Percentiles rank a stretch among this genome's conserved stretches.
phyloP scores from a whole-genome alignment of 1,284 basidiomycete genomes.

The Phellinidium pouzarii region DNA sequence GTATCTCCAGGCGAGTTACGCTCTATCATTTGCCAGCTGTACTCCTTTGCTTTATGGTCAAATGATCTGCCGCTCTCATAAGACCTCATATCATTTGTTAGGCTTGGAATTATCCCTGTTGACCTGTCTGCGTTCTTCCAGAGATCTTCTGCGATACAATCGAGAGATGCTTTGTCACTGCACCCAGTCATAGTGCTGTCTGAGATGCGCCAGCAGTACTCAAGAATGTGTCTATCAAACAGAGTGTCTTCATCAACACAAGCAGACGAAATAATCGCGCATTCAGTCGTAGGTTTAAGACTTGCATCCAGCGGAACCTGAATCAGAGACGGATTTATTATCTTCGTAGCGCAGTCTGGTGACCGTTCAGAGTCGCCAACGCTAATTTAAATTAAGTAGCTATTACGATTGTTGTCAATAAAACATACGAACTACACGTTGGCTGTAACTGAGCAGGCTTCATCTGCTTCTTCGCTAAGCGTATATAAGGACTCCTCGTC shows the following conservation, averaged over 20 bases:
- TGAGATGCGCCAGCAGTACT: conserved; percentile 9
- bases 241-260: neutral
- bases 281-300: neutral
- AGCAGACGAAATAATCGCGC: neutral
- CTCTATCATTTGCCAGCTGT: conserved; percentile 11
- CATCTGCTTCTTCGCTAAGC: neutral
- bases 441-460: neutral
- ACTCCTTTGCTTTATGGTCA: conserved; percentile 10
- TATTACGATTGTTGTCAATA: neutral
- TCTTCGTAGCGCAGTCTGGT: neutral
- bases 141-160: no score
- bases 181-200: neutral
- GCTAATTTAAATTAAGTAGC: neutral
- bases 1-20: neutral
- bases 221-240: conserved; percentile 6
- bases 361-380: neutral
- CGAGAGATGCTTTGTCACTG: neutral
- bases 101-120: no score
- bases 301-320: neutral
- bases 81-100: no score
- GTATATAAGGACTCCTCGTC: neutral
- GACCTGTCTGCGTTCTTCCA: no score
- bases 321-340: neutral
- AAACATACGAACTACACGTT: neutral
- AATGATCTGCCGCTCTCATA: neutral